Percentiles rank a stretch among this genome's conserved stretches.
phyloP scores from a whole-genome alignment of 352 stramenopile genomes.

The Pelagophyceae sp. region DNA sequence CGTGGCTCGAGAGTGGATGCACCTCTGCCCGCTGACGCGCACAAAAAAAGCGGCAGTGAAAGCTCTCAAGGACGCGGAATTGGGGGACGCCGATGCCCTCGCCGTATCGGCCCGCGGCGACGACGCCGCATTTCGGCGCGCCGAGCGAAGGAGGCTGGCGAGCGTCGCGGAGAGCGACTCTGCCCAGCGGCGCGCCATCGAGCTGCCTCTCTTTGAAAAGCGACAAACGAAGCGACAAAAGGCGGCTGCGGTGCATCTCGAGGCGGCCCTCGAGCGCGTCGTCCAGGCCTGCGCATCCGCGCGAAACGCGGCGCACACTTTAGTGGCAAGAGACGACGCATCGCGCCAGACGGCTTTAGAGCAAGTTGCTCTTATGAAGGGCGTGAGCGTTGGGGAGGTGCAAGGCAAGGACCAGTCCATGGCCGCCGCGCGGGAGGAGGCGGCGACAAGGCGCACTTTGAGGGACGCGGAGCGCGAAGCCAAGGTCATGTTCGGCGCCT shows the following conservation, averaged over 20 bases:
- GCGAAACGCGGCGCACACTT: not conserved
- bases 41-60: not conserved
- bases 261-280: not conserved
- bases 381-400: too few relatives aligned
- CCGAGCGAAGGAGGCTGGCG: not conserved
- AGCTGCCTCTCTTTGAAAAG: not conserved
- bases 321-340: not conserved
- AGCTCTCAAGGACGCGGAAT: not conserved
- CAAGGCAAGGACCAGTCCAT: slow-evolving; percentile 10
- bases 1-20: not conserved
- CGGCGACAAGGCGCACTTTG: not conserved
- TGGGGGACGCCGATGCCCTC: not conserved
- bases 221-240: not conserved
- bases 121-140: not conserved
- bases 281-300: not conserved
- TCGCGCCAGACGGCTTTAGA: not conserved
- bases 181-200: not conserved
- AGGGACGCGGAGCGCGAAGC: not conserved
- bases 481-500: not conserved
- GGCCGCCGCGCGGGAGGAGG: not conserved
- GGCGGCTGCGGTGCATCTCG: not conserved
- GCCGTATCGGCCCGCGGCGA: not conserved
- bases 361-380: not conserved
- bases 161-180: not conserved
- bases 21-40: slow-evolving; percentile 1